These are phyloP conservation scores for Talaromyces atroroseus DNA, from an alignment of 2,329 filamentous ascomycete species.

Conservation along the genomic window DNA sequence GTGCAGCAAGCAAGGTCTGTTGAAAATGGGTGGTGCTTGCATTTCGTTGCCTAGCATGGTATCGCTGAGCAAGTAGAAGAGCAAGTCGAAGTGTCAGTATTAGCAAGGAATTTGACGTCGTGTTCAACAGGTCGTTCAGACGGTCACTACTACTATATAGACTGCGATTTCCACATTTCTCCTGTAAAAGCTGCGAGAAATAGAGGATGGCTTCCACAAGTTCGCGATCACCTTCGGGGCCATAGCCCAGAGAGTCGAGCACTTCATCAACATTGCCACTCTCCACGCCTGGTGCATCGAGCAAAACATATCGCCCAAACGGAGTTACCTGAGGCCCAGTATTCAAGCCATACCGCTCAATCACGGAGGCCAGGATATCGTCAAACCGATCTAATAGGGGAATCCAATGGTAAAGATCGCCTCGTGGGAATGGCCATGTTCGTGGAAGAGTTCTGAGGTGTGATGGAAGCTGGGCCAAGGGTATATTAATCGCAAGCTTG, in stretches of 20 bases:
- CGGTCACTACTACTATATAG: slow-evolving; percentile 92
- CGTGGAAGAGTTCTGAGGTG: slow-evolving; percentile 76
- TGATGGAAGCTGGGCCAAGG: slow-evolving; percentile 70
- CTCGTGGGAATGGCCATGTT: slow-evolving; percentile 90
- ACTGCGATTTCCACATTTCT: slow-evolving; percentile 94
- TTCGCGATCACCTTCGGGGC: slow-evolving; percentile 69
- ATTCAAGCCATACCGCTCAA: slow-evolving; percentile 70
- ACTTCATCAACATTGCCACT: slow-evolving; percentile 23
- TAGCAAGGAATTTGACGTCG: slow-evolving; percentile 73
- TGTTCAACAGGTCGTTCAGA: slow-evolving; percentile 82
- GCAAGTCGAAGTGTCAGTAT: slow-evolving; percentile 73
- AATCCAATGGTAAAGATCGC: slow-evolving; percentile 98
- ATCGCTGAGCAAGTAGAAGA: slow-evolving; percentile 83
- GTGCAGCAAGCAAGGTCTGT: slow-evolving; percentile 69
- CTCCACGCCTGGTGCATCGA: slow-evolving; percentile 49
- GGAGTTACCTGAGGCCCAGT: slow-evolving; percentile 73
- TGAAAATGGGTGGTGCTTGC: slow-evolving; percentile 62
- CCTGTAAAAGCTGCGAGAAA: slow-evolving; percentile 81
- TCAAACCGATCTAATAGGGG: slow-evolving; percentile 90
- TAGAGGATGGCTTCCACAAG: slow-evolving; percentile 73
- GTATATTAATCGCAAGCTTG: slow-evolving; percentile 54
- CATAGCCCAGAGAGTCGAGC: slow-evolving; percentile 58
- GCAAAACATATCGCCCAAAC: slow-evolving; percentile 50
- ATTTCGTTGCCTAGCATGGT: slow-evolving; percentile 76
- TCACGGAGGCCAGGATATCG: slow-evolving; percentile 75